Percentiles rank a stretch among this genome's conserved stretches.
Conservation (phyloP, 2,329 filamentous ascomycete genomes). For the Paraphaeosphaeria sporulosa region DNA sequence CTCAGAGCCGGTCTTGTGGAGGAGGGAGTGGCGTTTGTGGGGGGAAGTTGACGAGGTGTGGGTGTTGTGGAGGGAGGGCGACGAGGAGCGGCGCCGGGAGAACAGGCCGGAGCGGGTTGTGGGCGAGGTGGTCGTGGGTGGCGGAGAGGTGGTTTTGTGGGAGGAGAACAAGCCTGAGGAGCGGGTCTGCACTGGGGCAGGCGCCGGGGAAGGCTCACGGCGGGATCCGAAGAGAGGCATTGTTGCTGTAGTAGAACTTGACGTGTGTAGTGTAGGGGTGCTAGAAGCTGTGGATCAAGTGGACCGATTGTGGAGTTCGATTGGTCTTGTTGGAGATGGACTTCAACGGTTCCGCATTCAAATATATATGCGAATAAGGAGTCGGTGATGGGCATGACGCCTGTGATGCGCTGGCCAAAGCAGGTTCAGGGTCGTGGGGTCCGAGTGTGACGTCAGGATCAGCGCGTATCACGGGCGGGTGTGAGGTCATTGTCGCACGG, state of each 20-base stretch:
- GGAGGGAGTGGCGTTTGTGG: slow-evolving; percentile 41
- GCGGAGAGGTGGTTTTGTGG: slow-evolving; percentile 24
- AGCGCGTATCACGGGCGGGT: slow-evolving; percentile 17
- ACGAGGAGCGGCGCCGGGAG: slow-evolving; percentile 46
- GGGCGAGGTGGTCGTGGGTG: slow-evolving; percentile 31
- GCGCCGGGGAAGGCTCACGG: slow-evolving; percentile 17
- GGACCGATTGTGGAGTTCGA: neutral
- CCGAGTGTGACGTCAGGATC: slow-evolving; percentile 26
- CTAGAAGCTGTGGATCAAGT: slow-evolving; percentile 7
- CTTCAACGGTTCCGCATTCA: neutral
- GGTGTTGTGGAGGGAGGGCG: slow-evolving; percentile 37
- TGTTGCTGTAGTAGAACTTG: slow-evolving; percentile 28
- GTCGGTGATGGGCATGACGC: slow-evolving; percentile 1
- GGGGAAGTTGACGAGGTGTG: slow-evolving; percentile 29
- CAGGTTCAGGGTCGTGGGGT: slow-evolving; percentile 21
- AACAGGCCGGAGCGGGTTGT: slow-evolving; percentile 44
- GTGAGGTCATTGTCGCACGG: slow-evolving; percentile 25
- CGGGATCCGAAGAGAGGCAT: slow-evolving; percentile 47
- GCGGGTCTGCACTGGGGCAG: slow-evolving; percentile 1
- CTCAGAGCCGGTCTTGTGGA: slow-evolving; percentile 56
- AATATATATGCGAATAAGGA: slow-evolving; percentile 17
- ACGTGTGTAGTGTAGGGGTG: slow-evolving; percentile 6
- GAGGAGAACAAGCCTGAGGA: slow-evolving; percentile 6
- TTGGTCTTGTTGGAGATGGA: neutral
- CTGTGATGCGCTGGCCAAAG: slow-evolving; percentile 14